Evolutionary conservation across 257 asterid species (phyloP), one percentile per base, ranked within the genome.

Genomic region (Solanum pimpinellifolium): DNA sequence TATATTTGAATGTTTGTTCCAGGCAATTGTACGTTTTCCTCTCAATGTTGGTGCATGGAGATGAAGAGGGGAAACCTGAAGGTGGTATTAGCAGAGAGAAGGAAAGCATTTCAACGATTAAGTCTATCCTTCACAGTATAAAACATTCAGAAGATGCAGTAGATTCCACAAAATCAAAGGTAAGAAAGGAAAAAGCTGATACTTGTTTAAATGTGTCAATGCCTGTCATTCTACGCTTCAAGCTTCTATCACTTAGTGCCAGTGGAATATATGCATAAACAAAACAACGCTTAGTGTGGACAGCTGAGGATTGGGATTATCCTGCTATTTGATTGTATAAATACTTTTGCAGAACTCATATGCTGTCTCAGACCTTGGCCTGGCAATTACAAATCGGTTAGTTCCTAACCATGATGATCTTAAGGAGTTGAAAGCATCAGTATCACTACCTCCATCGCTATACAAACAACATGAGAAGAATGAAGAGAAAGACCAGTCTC

Each of bases 11-110:
- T 89, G 11, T 86, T 85, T 90, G 66, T 90, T 90, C 83, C 95
- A 97, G 99, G 98, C 94, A 95, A 86, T 88, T 95, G 90, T 87
- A 94, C 89, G 84, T 93, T 82, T 94, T 97, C 92, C 94, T 97
- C 85, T 95, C 99, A 69, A 94, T 93, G 99, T 93, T 97, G 92
- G 92, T 95, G 91, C 95, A 92, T 72, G 97, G 92, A 83, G 96
- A 95, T 84, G 96, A 91, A 87, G 98, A 94, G 74, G 93, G 94
- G 46, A 95, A 95, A 90, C 89, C 94, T 86, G 96, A 95, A 89
- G 88, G 77, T 90, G 87, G 83, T 89, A 83, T 85, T 86, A 91
- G 89, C 93, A 96, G 90, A 91, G 95, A 95, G 89, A 94, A 92
- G 92, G 99, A 95, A 84, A 94, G 92, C 74, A 85, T 93, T 85